A percentile compares a stretch with the other conserved stretches of the same genome.
phyloP scores from a whole-genome alignment of 768 basidiomycete species.

The Arthromyces matolae region DNA sequence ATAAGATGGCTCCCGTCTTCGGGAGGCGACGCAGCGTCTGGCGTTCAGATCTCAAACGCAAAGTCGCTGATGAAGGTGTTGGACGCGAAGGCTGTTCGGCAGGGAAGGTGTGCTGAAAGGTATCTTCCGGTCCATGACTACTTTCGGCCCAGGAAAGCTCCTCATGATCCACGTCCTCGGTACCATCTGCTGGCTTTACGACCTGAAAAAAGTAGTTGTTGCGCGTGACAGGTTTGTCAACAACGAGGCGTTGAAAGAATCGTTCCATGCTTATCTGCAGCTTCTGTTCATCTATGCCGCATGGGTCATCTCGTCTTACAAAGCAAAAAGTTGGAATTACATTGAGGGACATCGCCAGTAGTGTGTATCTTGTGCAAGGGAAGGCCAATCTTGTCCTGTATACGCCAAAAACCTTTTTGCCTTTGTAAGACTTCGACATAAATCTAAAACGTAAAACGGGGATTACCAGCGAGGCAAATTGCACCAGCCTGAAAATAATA shows the following conservation, averaged over 20 bases:
- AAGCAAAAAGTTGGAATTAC: slow-evolving; percentile 27
- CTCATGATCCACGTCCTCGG: slow-evolving; percentile 47
- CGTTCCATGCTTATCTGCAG: slow-evolving; percentile 62
- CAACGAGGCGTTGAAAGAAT: slow-evolving; percentile 63
- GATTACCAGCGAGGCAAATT: slow-evolving; percentile 58
- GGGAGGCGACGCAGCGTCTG: slow-evolving; percentile 66
- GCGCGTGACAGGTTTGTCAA: slow-evolving; percentile 67
- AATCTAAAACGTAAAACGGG: not conserved
- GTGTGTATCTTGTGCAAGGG: slow-evolving; percentile 70
- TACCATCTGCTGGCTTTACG: slow-evolving; percentile 15
- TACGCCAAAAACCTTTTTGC: slow-evolving; percentile 67
- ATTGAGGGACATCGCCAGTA: slow-evolving; percentile 68
- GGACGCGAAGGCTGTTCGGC: slow-evolving; percentile 14
- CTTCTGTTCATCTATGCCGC: slow-evolving; percentile 49
- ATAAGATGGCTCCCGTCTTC: slow-evolving; percentile 58
- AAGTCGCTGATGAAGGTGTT: slow-evolving; percentile 34
- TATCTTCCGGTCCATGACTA: slow-evolving; percentile 29
- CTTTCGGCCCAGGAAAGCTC: slow-evolving; percentile 57
- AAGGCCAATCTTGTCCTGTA: slow-evolving; percentile 73
- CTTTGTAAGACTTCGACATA: not conserved
- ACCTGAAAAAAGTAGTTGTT: slow-evolving; percentile 59
- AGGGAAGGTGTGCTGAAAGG: slow-evolving; percentile 15
- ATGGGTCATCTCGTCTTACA: not conserved
- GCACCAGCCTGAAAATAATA: slow-evolving; percentile 77
- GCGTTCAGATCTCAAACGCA: slow-evolving; percentile 60